Evolutionary conservation across 108 stramenopile genomes (phyloP).

Genomic region (Cyclotella choctawhatcheeana): DNA sequence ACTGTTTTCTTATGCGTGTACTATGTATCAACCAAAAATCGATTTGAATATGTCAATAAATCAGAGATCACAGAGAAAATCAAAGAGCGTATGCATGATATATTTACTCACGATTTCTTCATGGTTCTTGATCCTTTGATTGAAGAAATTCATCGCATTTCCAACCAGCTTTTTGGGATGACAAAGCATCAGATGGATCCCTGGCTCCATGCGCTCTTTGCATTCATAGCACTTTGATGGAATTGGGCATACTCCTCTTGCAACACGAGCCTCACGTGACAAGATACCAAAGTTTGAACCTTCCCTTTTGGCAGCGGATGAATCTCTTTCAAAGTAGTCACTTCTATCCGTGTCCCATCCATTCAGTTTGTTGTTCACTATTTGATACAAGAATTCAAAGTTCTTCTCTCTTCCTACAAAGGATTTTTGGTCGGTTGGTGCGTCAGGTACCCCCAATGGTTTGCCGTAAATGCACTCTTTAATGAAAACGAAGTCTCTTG

Average conservation of each 20-base stretch:
- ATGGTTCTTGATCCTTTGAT: conserved; percentile 76
- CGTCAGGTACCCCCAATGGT: conserved; percentile 32
- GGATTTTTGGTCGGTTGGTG: conserved; percentile 27
- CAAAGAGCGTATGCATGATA: no score
- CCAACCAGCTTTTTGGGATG: conserved; percentile 85
- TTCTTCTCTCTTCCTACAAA: conserved; percentile 52
- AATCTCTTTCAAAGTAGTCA: conserved; percentile 85
- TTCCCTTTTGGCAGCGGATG: conserved; percentile 41
- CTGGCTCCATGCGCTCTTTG: conserved; percentile 23
- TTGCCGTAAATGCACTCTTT: conserved; percentile 75
- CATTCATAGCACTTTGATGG: conserved; percentile 54
- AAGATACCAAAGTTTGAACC: conserved; percentile 43
- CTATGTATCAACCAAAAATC: neutral
- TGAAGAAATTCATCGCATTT: conserved; percentile 76
- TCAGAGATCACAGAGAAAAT: no score
- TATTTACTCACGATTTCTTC: conserved; percentile 55
- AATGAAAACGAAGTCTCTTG: conserved; percentile 88
- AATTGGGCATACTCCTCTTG: conserved; percentile 60
- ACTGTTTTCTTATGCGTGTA: conserved; percentile 89
- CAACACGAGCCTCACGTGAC: conserved; percentile 70
- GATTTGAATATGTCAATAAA: no score
- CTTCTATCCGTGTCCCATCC: conserved; percentile 95
- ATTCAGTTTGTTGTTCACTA: conserved; percentile 86
- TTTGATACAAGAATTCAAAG: conserved; percentile 91
- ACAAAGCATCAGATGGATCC: conserved; percentile 78